phyloP scores from a whole-genome alignment of 345 rosid genomes.

The Melaleuca alternifolia region DNA sequence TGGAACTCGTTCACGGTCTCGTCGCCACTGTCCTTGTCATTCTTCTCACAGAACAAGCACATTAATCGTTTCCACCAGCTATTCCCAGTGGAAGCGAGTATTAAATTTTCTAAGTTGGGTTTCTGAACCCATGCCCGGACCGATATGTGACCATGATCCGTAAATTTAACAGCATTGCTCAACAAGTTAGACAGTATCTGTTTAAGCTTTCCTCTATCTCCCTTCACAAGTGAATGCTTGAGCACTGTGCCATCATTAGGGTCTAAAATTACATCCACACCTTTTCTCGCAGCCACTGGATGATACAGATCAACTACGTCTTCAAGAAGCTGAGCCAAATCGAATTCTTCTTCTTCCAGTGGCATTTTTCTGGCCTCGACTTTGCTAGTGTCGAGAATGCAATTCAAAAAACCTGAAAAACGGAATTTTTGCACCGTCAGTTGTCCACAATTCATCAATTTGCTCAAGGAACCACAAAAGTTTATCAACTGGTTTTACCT shows the following conservation, averaged over 20 bases:
- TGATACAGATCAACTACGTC: conserved; percentile 48
- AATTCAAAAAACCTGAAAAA: conserved; percentile 43
- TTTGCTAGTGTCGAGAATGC: conserved; percentile 69
- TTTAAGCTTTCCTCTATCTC: conserved; percentile 50
- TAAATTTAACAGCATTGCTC: conserved; percentile 81
- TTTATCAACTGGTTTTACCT: conserved; percentile 19
- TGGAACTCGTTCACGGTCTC: conserved; percentile 9
- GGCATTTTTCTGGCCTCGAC: conserved; percentile 78
- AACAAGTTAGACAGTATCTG: conserved; percentile 55
- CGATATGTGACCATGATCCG: conserved; percentile 43
- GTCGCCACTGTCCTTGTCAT: conserved; percentile 4
- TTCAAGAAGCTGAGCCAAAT: conserved; percentile 46
- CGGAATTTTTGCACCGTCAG: background rate
- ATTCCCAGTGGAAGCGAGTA: conserved; percentile 14
- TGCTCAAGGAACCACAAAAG: background rate
- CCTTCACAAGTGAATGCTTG: conserved; percentile 36
- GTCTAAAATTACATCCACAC: conserved; percentile 61
- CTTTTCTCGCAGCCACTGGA: conserved; percentile 48
- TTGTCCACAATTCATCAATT: background rate
- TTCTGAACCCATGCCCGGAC: conserved; percentile 55
- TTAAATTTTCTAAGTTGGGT: conserved; percentile 23
- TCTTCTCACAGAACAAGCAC: conserved; percentile 9
- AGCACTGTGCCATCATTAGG: conserved; percentile 42
- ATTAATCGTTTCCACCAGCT: conserved; percentile 10
- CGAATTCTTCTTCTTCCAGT: conserved; percentile 57